These are phyloP conservation scores for Pseudogymnoascus sp. DNA, from an alignment of 2,329 filamentous ascomycete species.

Conservation along the genomic window DNA sequence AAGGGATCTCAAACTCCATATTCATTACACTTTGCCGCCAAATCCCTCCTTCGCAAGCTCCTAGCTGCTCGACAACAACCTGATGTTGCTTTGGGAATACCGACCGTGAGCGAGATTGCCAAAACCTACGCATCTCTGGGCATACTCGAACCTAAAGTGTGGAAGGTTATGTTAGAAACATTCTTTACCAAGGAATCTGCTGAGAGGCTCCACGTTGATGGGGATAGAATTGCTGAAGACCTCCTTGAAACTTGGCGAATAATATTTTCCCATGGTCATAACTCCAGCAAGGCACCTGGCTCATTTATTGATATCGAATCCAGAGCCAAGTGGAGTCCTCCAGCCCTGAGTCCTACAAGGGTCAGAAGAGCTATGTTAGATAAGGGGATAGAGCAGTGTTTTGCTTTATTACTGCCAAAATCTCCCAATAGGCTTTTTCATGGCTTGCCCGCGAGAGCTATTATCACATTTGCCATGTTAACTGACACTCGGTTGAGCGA, in stretches of 20 bases:
- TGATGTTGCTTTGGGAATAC: conserved; percentile 19
- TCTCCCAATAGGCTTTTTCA: conserved; percentile 14
- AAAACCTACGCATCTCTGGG: conserved; percentile 20
- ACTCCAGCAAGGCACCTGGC: not conserved
- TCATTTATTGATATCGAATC: not conserved
- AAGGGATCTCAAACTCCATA: conserved; percentile 16
- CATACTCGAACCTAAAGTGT: conserved; percentile 20
- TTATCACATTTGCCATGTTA: conserved; percentile 23
- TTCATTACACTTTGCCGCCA: conserved; percentile 16
- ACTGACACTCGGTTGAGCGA: not conserved
- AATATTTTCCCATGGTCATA: not conserved
- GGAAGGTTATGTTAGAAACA: conserved; percentile 22
- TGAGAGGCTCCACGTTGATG: not conserved
- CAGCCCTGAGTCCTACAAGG: conserved; percentile 9
- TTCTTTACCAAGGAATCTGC: not conserved
- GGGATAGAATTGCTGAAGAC: conserved; percentile 15
- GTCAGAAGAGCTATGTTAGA: conserved; percentile 12
- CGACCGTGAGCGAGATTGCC: conserved; percentile 24
- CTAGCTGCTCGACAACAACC: conserved; percentile 18
- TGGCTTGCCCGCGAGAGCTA: conserved; percentile 19
- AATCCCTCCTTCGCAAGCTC: conserved; percentile 18
- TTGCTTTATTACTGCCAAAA: conserved; percentile 17
- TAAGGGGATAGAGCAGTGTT: conserved; percentile 14
- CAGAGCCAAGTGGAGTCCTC: not conserved
- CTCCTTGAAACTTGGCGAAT: conserved; percentile 24